These are phyloP conservation scores for Nitzschia palea DNA, from an alignment of 108 stramenopile species.

Conservation along the genomic window DNA sequence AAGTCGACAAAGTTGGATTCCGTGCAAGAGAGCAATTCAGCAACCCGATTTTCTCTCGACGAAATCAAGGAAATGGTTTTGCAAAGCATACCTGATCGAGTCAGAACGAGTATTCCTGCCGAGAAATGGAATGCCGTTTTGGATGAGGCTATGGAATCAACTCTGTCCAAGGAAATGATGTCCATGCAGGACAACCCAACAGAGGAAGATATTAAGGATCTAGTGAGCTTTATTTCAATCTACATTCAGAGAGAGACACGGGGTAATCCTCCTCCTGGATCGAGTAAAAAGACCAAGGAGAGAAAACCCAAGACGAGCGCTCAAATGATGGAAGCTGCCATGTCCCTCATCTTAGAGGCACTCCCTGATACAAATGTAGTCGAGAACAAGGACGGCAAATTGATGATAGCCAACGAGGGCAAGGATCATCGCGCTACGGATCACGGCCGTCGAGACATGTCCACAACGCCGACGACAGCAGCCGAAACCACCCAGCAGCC, in stretches of 20 bases:
- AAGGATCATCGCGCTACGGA: neutral
- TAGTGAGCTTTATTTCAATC: slow-evolving; percentile 15
- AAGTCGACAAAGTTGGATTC: too few species aligned
- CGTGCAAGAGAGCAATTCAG: too few species aligned
- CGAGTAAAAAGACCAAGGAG: neutral
- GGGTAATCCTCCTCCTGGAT: neutral
- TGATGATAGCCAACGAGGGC: neutral
- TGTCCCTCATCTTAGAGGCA: neutral
- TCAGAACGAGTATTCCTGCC: neutral
- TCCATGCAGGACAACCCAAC: neutral
- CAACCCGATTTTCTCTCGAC: neutral
- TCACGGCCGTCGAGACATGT: neutral
- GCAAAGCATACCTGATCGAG: slow-evolving; percentile 8
- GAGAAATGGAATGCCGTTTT: slow-evolving; percentile 17
- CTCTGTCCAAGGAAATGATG: slow-evolving; percentile 2
- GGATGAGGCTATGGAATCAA: neutral
- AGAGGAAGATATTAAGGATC: slow-evolving; percentile 9
- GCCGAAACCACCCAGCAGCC: too few species aligned
- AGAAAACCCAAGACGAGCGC: neutral
- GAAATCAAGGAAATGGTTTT: slow-evolving; percentile 7
- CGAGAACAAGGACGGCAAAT: neutral
- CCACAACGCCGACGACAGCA: too few species aligned
- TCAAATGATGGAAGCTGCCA: slow-evolving; percentile 3
- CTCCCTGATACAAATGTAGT: neutral
- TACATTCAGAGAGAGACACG: slow-evolving; percentile 5